Evolutionary conservation across 805 yeast species (phyloP).

Genomic region (Barnettozyma sucrosica): DNA sequence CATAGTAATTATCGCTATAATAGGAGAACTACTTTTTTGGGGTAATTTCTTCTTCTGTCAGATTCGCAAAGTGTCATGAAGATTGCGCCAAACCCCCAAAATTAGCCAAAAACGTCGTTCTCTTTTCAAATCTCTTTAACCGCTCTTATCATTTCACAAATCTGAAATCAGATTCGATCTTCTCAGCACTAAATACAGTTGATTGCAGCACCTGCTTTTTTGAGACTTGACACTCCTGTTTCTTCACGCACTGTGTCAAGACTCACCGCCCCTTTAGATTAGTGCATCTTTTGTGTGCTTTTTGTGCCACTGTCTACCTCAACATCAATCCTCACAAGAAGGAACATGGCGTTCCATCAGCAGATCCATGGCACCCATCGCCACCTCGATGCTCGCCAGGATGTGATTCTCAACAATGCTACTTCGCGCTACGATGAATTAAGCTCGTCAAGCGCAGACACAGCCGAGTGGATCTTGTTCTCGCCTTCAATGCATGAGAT

Average conservation of each 20-base stretch:
- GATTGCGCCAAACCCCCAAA: neutral
- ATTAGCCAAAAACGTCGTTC: neutral
- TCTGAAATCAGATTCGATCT: neutral
- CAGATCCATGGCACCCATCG: conserved; percentile 6
- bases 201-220: neutral
- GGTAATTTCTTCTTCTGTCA: neutral
- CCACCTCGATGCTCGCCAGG: neutral
- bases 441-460: conserved; percentile 23
- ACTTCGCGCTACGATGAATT: conserved; percentile 15
- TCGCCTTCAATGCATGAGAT: conserved; percentile 16
- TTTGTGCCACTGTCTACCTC: neutral
- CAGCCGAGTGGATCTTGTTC: conserved; percentile 25
- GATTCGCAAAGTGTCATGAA: neutral
- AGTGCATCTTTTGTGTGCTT: neutral
- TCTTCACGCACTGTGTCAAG: neutral
- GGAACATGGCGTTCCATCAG: conserved; percentile 13
- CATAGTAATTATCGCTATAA: neutral
- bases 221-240: neutral
- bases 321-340: too few species aligned
- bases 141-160: neutral
- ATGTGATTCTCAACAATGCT: neutral
- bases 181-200: neutral
- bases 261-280: neutral
- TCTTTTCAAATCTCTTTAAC: neutral
- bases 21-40: neutral